Conservation (phyloP, 352 stramenopile species). For the Pythium coloratum region DNA sequence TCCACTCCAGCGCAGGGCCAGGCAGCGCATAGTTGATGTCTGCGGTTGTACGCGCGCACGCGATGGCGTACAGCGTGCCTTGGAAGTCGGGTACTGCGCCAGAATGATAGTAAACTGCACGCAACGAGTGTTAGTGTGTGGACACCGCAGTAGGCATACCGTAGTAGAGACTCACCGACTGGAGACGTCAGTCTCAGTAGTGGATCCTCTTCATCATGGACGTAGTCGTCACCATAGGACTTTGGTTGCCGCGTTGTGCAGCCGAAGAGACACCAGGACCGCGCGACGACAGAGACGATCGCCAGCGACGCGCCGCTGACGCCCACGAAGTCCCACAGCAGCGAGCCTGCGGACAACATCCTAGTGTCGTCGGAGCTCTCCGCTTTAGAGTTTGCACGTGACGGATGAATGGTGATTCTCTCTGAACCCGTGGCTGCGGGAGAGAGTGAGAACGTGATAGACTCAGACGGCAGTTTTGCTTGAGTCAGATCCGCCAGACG, state of each 20-base stretch:
- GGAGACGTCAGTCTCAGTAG: slow-evolving; percentile 18
- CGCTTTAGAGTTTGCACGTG: not conserved
- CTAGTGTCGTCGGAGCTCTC: not conserved
- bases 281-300: not conserved
- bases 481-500: not conserved
- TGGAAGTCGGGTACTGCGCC: slow-evolving; percentile 11
- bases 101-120: slow-evolving; percentile 18
- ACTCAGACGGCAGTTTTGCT: not conserved
- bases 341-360: not conserved
- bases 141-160: not conserved
- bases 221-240: slow-evolving; percentile 17
- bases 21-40: slow-evolving; percentile 23
- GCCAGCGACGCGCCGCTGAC: not conserved
- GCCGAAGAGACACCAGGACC: slow-evolving; percentile 17
- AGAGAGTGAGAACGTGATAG: not conserved
- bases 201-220: slow-evolving; percentile 11
- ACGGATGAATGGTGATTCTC: not conserved
- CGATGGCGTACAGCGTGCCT: slow-evolving; percentile 10
- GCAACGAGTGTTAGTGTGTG: not conserved
- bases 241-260: slow-evolving; percentile 23
- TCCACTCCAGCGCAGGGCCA: slow-evolving; percentile 24
- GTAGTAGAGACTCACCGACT: slow-evolving; percentile 9
- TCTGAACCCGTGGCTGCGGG: not conserved
- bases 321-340: not conserved
- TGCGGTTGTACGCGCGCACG: slow-evolving; percentile 11